Evolutionary conservation across 2,329 filamentous ascomycete genomes (phyloP).

Genomic region (Ascosphaera acerosa): DNA sequence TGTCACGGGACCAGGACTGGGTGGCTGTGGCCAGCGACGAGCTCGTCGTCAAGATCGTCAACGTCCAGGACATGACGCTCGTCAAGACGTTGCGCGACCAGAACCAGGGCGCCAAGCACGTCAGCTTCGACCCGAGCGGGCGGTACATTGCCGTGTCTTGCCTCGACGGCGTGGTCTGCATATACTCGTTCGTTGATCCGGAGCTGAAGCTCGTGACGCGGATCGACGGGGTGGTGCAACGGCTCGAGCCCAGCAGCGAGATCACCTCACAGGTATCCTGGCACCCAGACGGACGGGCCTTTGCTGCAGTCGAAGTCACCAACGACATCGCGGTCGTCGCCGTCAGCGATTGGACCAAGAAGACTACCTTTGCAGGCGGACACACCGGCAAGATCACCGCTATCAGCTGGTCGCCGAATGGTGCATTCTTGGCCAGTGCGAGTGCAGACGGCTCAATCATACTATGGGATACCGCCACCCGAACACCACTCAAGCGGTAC

Average conservation of each 20-base stretch:
- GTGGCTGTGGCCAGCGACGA: slow-evolving; percentile 94
- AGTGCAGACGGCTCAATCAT: slow-evolving; percentile 24
- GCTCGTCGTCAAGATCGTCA: slow-evolving; percentile 70
- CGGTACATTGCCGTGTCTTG: slow-evolving; percentile 56
- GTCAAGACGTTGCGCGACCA: slow-evolving; percentile 65
- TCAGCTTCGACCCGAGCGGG: slow-evolving; percentile 65
- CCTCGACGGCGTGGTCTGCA: slow-evolving; percentile 67
- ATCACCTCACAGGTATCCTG: slow-evolving; percentile 51
- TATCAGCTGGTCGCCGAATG: slow-evolving; percentile 82
- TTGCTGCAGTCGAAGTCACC: slow-evolving; percentile 61
- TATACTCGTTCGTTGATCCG: slow-evolving; percentile 60
- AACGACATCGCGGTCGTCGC: slow-evolving; percentile 70
- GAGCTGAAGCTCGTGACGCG: slow-evolving; percentile 60
- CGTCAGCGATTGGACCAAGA: slow-evolving; percentile 69
- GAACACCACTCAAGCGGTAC: slow-evolving; percentile 50
- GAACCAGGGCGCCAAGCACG: slow-evolving; percentile 64
- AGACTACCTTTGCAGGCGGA: slow-evolving; percentile 50
- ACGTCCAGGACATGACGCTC: slow-evolving; percentile 48
- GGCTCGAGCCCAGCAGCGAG: slow-evolving; percentile 51
- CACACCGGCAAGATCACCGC: slow-evolving; percentile 71
- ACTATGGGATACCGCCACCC: slow-evolving; percentile 76
- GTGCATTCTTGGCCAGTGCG: slow-evolving; percentile 49
- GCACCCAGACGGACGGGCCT: slow-evolving; percentile 86
- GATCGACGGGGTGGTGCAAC: slow-evolving; percentile 63
- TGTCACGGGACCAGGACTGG: slow-evolving; percentile 65